phyloP scores from a whole-genome alignment of 345 rosid species.

The Odontarrhena argentea region DNA sequence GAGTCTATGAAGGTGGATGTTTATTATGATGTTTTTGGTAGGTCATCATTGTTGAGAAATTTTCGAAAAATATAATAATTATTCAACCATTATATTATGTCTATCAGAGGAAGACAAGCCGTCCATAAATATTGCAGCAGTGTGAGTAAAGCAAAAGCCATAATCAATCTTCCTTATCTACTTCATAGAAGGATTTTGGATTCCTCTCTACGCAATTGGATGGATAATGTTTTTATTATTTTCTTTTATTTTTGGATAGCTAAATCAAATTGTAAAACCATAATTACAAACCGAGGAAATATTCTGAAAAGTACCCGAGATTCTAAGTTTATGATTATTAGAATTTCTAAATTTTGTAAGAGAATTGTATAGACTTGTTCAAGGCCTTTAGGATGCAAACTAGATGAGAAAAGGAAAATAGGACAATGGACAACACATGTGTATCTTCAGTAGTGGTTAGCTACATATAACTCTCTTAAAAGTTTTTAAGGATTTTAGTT shows the following conservation, averaged over 20 bases:
- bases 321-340: not conserved
- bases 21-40: conserved; percentile 40
- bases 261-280: not conserved
- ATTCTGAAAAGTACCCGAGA: not conserved
- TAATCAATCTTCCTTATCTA: conserved; percentile 33
- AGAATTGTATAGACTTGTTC: not conserved
- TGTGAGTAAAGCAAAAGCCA: conserved; percentile 45
- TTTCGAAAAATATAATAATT: conserved; percentile 21
- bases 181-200: conserved; percentile 16
- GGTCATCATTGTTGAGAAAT: conserved; percentile 26
- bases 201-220: conserved; percentile 33
- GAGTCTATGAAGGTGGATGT: conserved; percentile 29
- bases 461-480: too few relatives aligned
- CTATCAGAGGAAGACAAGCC: conserved; percentile 34
- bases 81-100: conserved; percentile 33
- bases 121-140: conserved; percentile 36
- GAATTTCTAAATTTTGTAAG: not conserved
- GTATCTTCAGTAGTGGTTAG: not conserved
- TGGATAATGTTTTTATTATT: not conserved
- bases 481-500: too few relatives aligned
- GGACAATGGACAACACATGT: too few relatives aligned
- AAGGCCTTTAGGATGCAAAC: not conserved
- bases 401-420: not conserved
- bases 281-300: conserved; percentile 10
- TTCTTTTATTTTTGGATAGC: not conserved